Percentiles rank a stretch among this genome's conserved stretches.
These are phyloP conservation scores for Trichothecium roseum DNA, from an alignment of 2,329 filamentous ascomycete genomes.

Conservation along the genomic window DNA sequence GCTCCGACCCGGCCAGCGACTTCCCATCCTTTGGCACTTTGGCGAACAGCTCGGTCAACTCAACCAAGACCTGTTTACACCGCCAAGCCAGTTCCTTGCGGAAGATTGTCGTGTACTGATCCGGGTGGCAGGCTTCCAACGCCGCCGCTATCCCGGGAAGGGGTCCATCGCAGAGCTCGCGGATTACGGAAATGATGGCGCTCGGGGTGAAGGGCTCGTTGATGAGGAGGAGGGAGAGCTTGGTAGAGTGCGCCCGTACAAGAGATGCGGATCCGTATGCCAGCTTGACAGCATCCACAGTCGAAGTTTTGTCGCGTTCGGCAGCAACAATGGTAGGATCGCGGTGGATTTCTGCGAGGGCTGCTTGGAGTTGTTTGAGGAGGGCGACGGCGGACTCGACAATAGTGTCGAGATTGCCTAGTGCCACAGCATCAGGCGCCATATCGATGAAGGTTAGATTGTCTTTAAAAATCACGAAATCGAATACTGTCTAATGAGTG, in stretches of 20 bases:
- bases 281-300: conserved; percentile 53
- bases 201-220: conserved; percentile 79
- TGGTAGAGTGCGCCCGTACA: conserved; percentile 75
- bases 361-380: conserved; percentile 30
- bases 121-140: conserved; percentile 52
- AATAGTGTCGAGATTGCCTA: conserved; percentile 26
- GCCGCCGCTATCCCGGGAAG: conserved; percentile 66
- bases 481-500: too few species aligned
- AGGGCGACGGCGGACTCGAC: conserved; percentile 26
- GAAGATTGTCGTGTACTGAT: conserved; percentile 52
- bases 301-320: conserved; percentile 7
- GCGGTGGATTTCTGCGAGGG: conserved; percentile 27
- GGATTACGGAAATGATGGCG: conserved; percentile 60
- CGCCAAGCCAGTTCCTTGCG: conserved; percentile 52
- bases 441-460: conserved; percentile 11
- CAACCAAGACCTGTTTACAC: conserved; percentile 48
- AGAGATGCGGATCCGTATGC: conserved; percentile 62
- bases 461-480: too few species aligned
- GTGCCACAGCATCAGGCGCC: conserved; percentile 13
- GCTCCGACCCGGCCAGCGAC: conserved; percentile 22
- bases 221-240: conserved; percentile 76
- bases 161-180: conserved; percentile 61
- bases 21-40: conserved; percentile 51
- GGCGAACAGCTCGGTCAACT: conserved; percentile 49
- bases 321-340: conserved; percentile 7